phyloP scores from a whole-genome alignment of 495 filamentous ascomycete species.

The Aspergillus ellipticus region DNA sequence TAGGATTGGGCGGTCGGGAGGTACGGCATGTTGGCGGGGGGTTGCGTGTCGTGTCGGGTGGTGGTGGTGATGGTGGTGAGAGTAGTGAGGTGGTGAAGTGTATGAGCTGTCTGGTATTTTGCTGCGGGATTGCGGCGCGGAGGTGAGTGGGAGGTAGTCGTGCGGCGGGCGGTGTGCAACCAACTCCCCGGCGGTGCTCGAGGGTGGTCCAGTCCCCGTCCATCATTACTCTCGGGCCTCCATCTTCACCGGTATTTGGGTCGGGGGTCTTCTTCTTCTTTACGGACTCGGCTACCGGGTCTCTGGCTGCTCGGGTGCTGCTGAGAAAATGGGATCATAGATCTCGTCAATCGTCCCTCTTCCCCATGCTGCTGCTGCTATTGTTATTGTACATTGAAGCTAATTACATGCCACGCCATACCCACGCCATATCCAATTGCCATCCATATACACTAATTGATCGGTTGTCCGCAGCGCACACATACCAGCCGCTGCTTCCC shows the following conservation, averaged over 20 bases:
- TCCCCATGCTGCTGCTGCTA: neutral
- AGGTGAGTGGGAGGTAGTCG: too few species aligned
- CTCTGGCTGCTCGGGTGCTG: too few species aligned
- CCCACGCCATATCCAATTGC: neutral
- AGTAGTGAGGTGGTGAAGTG: neutral
- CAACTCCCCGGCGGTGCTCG: too few species aligned
- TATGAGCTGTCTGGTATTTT: too few species aligned
- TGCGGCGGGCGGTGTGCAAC: too few species aligned
- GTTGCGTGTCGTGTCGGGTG: neutral
- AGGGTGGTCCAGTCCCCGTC: too few species aligned
- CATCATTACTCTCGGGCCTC: too few species aligned
- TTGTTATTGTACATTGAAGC: neutral
- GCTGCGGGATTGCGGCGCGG: too few species aligned
- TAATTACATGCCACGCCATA: neutral
- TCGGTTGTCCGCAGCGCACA: slow-evolving; percentile 40
- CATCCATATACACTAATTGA: slow-evolving; percentile 6
- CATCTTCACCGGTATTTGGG: too few species aligned
- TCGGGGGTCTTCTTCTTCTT: too few species aligned
- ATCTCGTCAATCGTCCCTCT: slow-evolving; percentile 6
- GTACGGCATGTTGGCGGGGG: slow-evolving; percentile 50
- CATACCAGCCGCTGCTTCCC: slow-evolving; percentile 52
- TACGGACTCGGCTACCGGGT: too few species aligned
- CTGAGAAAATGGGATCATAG: too few species aligned
- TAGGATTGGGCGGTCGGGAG: slow-evolving; percentile 57
- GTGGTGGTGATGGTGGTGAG: neutral